Base-by-base conservation (phyloP, 352 stramenopile species). In the Phytophthora capsici region DNA sequence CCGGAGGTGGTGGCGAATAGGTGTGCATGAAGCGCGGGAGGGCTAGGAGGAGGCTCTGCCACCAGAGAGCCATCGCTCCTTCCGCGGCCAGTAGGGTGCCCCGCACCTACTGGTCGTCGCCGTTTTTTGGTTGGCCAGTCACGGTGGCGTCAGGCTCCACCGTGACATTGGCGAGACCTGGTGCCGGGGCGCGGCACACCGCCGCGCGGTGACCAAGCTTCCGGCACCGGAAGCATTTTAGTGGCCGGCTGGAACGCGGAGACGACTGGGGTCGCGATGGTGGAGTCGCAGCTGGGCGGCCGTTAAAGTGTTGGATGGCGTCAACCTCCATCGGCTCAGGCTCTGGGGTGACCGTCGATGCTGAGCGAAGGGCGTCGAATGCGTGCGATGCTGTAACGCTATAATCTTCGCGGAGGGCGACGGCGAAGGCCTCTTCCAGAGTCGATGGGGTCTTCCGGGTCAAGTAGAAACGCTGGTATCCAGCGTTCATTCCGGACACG, bases 311-410 rank as follows among this genome's bases (percentile, higher is more conserved):
- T 5, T 44, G n/a, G 23, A 73, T 69, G 1, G 53, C 53, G 19
- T 68, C 44, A 7, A 73, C 22, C 26, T 68, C 41, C 64, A 72
- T 66, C 3, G 45, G 53, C 22, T 58, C 46, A 2, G 62, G 54
- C 16, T 37, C 32, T 5, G 16, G 8, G 1, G 2, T 6, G 6
- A 19, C 32, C 10, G 13, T 28, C 25, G 17, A 46, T 23, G 0
- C n/a, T 2, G 25, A 6, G 3, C 36, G 2, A 8, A 13, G 12
- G 34, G 40, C 16, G 4, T 49, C 34, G 52, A 69, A 41, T 0
- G 32, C 49, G 26, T 60, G 58, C 10, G 60, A 67, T 1, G 44
- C 34, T 8, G 41, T 45, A 7, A 72, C 63, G 16, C 43, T 72
- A 23, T 66, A 63, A 22, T 63, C 38, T 43, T 73, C 63, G 13